A percentile compares a stretch with the other conserved stretches of the same genome.
phyloP scores from a whole-genome alignment of 768 basidiomycete species.

The Mycena olivaceomarginata region DNA sequence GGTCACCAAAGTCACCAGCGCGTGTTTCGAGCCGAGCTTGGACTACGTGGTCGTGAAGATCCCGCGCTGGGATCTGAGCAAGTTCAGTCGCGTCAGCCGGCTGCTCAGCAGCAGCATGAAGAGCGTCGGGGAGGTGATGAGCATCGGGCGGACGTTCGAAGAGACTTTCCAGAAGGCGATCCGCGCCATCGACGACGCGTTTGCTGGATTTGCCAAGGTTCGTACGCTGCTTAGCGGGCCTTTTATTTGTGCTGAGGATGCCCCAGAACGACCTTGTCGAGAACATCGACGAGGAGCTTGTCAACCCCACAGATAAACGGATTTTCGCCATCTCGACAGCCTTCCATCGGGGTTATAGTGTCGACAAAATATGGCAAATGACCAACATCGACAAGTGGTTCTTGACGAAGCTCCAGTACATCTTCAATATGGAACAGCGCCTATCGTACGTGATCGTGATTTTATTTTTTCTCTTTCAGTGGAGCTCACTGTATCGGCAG shows the following conservation, averaged over 20 bases:
- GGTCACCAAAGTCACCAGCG: constrained; percentile 96
- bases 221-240: constrained; percentile 18
- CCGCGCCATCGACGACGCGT: constrained; percentile 96
- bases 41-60: constrained; percentile 99
- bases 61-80: constrained; percentile 99
- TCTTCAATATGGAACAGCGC: constrained; percentile 86
- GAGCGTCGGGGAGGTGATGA: constrained; percentile 99
- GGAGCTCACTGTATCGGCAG: constrained; percentile 58
- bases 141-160: constrained; percentile 98
- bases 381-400: constrained; percentile 99
- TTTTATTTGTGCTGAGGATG: neutral
- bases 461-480: neutral
- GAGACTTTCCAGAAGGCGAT: constrained; percentile 99
- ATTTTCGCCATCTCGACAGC: constrained; percentile 97
- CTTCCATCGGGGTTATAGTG: constrained; percentile 93
- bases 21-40: constrained; percentile 98
- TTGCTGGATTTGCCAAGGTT: constrained; percentile 93
- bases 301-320: constrained; percentile 97
- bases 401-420: constrained; percentile 90
- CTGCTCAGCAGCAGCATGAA: constrained; percentile 98
- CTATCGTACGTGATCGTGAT: constrained; percentile 78
- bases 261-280: constrained; percentile 91
- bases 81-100: constrained; percentile 96
- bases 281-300: constrained; percentile 93
- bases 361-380: constrained; percentile 98